Evolutionary conservation across 768 basidiomycete species (phyloP).

Genomic region (Tremella yokohamensis): DNA sequence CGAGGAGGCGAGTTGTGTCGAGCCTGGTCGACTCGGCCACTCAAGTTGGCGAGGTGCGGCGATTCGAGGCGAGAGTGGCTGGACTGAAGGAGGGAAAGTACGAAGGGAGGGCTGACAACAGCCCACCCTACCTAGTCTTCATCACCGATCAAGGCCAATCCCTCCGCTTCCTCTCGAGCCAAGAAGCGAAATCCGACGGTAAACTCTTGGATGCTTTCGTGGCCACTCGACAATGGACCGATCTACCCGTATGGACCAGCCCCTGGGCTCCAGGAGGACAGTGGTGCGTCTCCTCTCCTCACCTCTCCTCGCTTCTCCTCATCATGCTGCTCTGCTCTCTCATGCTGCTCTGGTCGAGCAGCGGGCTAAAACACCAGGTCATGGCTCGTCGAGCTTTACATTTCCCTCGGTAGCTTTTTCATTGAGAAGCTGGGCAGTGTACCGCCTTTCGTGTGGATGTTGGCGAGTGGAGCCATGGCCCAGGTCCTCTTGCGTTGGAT

Average conservation of each 20-base stretch:
- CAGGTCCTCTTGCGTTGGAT: slow-evolving; percentile 19
- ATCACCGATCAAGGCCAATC: slow-evolving; percentile 67
- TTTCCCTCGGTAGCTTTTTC: slow-evolving; percentile 2
- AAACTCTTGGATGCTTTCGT: not conserved
- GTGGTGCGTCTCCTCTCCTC: slow-evolving; percentile 13
- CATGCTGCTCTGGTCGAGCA: no score
- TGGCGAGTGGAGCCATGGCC: slow-evolving; percentile 3
- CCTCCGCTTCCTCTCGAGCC: slow-evolving; percentile 74
- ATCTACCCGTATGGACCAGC: not conserved
- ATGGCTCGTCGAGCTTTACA: slow-evolving; percentile 20
- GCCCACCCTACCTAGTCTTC: slow-evolving; percentile 73
- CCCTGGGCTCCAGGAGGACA: slow-evolving; percentile 61
- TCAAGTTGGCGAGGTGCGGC: no score
- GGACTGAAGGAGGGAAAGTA: no score
- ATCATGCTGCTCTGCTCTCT: not conserved
- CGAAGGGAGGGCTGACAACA: slow-evolving; percentile 42
- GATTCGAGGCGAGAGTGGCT: no score
- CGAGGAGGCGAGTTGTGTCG: not conserved
- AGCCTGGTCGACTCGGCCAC: no score
- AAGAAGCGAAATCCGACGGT: slow-evolving; percentile 22
- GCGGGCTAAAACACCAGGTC: no score
- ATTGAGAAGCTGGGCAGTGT: slow-evolving; percentile 11
- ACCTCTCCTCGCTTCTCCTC: not conserved
- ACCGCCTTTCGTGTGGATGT: slow-evolving; percentile 15
- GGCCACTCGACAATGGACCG: slow-evolving; percentile 1